Base-by-base conservation (phyloP, 495 filamentous ascomycete species). In the Penicillium bovifimosum region DNA sequence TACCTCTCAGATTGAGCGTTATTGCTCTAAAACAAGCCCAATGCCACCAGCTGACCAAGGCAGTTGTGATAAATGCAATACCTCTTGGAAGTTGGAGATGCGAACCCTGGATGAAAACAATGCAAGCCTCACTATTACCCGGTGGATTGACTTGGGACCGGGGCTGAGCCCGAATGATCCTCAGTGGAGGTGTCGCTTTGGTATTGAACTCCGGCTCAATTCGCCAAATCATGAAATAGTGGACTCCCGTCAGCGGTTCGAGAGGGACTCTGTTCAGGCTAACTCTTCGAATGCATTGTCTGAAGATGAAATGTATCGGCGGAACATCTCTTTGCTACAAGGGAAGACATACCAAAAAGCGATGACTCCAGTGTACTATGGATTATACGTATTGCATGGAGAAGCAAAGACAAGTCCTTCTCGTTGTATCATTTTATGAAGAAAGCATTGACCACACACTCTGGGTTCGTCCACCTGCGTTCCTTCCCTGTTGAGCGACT, bases 401-500 rank as follows among this genome's bases (percentile, higher is more conserved):
- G n/a, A 47, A 47, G 31, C 44, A 47, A 47, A 47, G 44, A 47
- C 44, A 47, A 14, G 44, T 24, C 16, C 44, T 47, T 47, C 44
- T 35, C 31, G 32, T 0, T 47, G 29, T 47, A 47, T 47, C 43
- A 46, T 46, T 35, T 17, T 46, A 9, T 35, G 29, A 46, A 16
- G 8, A 10, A 34, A 45, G 16, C 42, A 32, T 4, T 91, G 91
- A 35, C 80, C 78, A 59, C 86, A 90, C 0, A 95, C 88, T 11
- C 91, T 71, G 16, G 91, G 72, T 66, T 96, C 91, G 48, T n/a
- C n/a, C n/a, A n/a, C n/a, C n/a, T n/a, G n/a, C n/a, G n/a, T n/a
- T n/a, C n/a, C n/a, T n/a, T n/a, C n/a, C n/a, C n/a, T n/a, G n/a
- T n/a, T n/a, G n/a, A n/a, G n/a, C n/a, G n/a, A n/a, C n/a, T n/a